Base-by-base conservation (phyloP, 202 grass and related monocot species). In the Panicum hallii region DNA sequence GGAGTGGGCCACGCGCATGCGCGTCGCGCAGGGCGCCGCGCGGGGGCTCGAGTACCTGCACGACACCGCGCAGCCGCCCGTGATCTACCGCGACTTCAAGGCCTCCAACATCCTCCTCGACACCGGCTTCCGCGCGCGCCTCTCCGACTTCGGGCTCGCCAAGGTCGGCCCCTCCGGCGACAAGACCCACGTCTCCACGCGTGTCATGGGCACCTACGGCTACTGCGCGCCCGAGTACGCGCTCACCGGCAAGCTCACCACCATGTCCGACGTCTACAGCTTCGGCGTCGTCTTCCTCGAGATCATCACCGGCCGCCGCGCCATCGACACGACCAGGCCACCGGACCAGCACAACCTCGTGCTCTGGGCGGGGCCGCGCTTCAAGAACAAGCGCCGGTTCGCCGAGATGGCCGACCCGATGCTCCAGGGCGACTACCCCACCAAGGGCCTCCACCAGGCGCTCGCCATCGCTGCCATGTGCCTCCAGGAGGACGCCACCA, bases 141-240 rank as follows among this genome's bases (percentile, higher is more conserved):
- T 97, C 78, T 97, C 94, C 36, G 94, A 97, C 92, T 94, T 97
- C 38, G 94, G 94, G 43, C 91, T 97, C 46, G 94, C 94, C 50
- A 94, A 90, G 85, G 89, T 97, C 14, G 91, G 94, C 0, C 94
- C 94, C 54, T 56, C 87, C 5, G 94, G 94, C 19, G 94, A 94
- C 79, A 94, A 87, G 79, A 87, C 82, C 20, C 91, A 97, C 52
- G 94, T 97, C 1, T 93, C 91, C 45, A 90, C 91, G 2, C 79
- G 87, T 52, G 91, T 92, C 71, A 92, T 92, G 91, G 91, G 91
- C 55, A 92, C 91, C 10, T 89, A 89, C n/a, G 91, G 91, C 26
- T 92, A 90, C 66, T 92, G 94, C 87, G 91, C 94, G 7, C 94
- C 94, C 0, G 94, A 94, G 76, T 97, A 94, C 66, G 89, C 89